A percentile compares a stretch with the other conserved stretches of the same genome.
Conservation (phyloP, 495 filamentous ascomycete genomes). For the Cercophora scortea region DNA sequence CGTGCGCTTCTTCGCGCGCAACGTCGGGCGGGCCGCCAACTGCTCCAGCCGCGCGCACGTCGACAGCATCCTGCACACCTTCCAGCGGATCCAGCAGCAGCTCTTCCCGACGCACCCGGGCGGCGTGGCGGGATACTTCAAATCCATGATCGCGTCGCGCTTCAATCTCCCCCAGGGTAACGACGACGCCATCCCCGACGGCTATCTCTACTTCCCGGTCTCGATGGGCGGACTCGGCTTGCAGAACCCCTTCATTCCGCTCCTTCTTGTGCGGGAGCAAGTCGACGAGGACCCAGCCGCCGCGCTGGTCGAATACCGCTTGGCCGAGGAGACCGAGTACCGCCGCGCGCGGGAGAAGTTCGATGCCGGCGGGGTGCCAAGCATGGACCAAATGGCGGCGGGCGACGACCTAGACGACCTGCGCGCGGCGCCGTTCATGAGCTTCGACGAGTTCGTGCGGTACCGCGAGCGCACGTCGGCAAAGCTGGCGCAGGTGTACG, state of each 20-base stretch:
- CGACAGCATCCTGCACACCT: conserved; percentile 53
- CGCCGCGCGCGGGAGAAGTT: conserved; percentile 27
- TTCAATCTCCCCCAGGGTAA: conserved; percentile 46
- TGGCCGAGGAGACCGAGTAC: conserved; percentile 33
- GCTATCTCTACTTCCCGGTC: conserved; percentile 52
- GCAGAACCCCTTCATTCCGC: conserved; percentile 44
- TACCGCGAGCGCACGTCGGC: conserved; percentile 25
- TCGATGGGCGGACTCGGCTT: conserved; percentile 48
- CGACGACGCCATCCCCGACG: conserved; percentile 43
- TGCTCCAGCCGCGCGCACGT: conserved; percentile 57
- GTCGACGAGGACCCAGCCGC: conserved; percentile 3
- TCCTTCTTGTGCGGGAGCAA: conserved; percentile 8
- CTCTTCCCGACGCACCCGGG: conserved; percentile 27
- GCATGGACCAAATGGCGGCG: not conserved
- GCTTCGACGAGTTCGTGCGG: conserved; percentile 37
- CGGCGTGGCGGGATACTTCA: conserved; percentile 29
- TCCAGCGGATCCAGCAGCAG: conserved; percentile 49
- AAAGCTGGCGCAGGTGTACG: conserved; percentile 3
- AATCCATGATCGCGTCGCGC: conserved; percentile 40
- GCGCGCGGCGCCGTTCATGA: conserved; percentile 30
- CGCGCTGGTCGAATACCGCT: conserved; percentile 9
- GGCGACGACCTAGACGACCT: conserved; percentile 11
- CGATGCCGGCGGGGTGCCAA: not conserved
- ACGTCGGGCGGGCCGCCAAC: conserved; percentile 55
- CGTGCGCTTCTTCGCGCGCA: conserved; percentile 55